Conservation (phyloP, 306 rosid species). For the Rubus parviflorus region DNA sequence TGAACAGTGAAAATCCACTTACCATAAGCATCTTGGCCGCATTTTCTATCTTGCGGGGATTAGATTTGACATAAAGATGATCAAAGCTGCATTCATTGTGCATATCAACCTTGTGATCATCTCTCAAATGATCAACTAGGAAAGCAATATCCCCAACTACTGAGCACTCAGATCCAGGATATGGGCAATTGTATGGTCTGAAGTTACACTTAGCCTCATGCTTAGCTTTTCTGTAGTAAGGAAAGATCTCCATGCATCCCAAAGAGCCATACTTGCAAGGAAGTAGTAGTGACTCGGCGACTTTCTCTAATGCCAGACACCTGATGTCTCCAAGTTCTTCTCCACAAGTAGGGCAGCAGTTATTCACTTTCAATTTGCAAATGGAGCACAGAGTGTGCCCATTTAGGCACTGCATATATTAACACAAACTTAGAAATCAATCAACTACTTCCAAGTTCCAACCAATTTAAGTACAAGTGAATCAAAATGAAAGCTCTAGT, state of each 20-base stretch:
- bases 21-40: conserved; percentile 33
- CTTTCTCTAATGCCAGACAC: conserved; percentile 34
- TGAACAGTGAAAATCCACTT: not conserved
- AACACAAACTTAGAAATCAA: not conserved
- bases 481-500: not conserved
- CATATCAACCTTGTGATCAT: conserved; percentile 32
- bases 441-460: not conserved
- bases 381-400: conserved; percentile 28
- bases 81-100: conserved; percentile 27
- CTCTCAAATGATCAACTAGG: conserved; percentile 24
- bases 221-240: conserved; percentile 28
- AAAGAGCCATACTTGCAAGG: conserved; percentile 28
- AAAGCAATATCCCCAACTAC: conserved; percentile 22
- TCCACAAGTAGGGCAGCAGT: conserved; percentile 30
- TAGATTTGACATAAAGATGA: conserved; percentile 29
- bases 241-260: conserved; percentile 29
- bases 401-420: conserved; percentile 34
- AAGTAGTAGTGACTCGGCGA: conserved; percentile 23
- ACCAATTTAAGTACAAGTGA: not conserved
- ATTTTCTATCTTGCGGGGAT: conserved; percentile 15
- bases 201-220: conserved; percentile 27
- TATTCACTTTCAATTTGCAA: conserved; percentile 27
- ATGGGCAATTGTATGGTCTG: conserved; percentile 31
- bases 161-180: conserved; percentile 27
- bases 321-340: conserved; percentile 34